Evolutionary conservation across 2,329 filamentous ascomycete species (phyloP), one percentile per base, ranked within the genome.

Genomic region (Hymenoscyphus linearis): DNA sequence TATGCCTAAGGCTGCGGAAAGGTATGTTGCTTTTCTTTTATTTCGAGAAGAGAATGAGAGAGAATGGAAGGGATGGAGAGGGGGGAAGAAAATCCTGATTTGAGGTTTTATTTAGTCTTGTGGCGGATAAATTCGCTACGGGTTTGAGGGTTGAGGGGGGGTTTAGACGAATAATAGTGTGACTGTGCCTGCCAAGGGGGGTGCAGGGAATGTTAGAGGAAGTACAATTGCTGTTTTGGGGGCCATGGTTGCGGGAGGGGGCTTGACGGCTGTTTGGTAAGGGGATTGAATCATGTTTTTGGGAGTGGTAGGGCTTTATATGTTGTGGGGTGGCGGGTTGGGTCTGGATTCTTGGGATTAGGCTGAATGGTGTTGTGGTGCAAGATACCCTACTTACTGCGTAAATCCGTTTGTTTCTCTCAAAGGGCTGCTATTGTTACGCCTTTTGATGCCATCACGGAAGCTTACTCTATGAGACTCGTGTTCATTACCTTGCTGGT

Each of bases 41-140:
- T 31, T 31, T 31, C 27, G 27, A 31, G 27, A 31, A 7, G 27
- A 7, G 27, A 31, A 31, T 31, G 27, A 7, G 27, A 31, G 9
- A 5, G 27, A 31, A 31, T 4, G 27, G 27, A 7, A 7, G 27
- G 27, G 9, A 31, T 5, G 1, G 4, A 9, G 31, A 7, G 10
- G 31, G 31, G 31, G 31, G 4, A 31, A 9, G 31, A 9, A 4
- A 31, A 31, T 31, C 6, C 31, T 31, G 10, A 31, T 31, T 5
- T 31, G 27, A 31, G 31, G 31, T 7, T n/a, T n/a, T n/a, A n/a
- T n/a, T n/a, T 31, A 31, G 44, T 50, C 18, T 18, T 56, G 54
- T 25, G 16, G 54, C 31, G 18, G 34, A 56, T 55, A 66, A 63
- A 56, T 57, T 64, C 50, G 54, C 64, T 10, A 53, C 37, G 10